phyloP scores from a whole-genome alignment of 345 rosid species.

The Turritis glabra region DNA sequence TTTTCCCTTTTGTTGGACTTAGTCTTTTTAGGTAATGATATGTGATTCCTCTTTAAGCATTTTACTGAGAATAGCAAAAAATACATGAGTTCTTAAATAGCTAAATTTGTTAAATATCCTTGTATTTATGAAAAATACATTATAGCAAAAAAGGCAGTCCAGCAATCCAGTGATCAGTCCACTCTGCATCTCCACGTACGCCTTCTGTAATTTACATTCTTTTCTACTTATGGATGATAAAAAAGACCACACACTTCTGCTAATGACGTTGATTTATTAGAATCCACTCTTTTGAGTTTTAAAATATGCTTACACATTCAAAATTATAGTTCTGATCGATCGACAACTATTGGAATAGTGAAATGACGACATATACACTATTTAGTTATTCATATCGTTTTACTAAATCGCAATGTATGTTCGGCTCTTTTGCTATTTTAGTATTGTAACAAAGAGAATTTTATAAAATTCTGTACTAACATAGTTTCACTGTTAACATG shows the following conservation, averaged over 20 bases:
- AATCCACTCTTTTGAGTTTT: not conserved
- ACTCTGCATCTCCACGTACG: not conserved
- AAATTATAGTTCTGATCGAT: not conserved
- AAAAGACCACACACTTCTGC: not conserved
- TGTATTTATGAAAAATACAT: not conserved
- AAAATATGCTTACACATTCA: not conserved
- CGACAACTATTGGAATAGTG: not conserved
- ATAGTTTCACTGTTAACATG: no score
- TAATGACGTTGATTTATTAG: not conserved
- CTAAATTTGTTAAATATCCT: not conserved
- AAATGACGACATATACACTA: no score
- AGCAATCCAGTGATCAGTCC: slow-evolving; percentile 9
- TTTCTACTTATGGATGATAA: not conserved
- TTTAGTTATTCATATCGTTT: no score
- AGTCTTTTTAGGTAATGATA: not conserved
- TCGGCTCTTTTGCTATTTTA: no score
- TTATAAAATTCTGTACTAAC: no score
- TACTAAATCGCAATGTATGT: no score
- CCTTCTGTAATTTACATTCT: not conserved
- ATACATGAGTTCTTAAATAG: not conserved
- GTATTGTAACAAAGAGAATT: no score
- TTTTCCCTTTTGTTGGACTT: not conserved
- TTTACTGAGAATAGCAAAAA: not conserved
- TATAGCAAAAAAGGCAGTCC: not conserved
- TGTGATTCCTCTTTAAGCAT: not conserved